These are phyloP conservation scores for Onygenales sp. DNA, from an alignment of 2,329 filamentous ascomycete genomes.

Conservation along the genomic window DNA sequence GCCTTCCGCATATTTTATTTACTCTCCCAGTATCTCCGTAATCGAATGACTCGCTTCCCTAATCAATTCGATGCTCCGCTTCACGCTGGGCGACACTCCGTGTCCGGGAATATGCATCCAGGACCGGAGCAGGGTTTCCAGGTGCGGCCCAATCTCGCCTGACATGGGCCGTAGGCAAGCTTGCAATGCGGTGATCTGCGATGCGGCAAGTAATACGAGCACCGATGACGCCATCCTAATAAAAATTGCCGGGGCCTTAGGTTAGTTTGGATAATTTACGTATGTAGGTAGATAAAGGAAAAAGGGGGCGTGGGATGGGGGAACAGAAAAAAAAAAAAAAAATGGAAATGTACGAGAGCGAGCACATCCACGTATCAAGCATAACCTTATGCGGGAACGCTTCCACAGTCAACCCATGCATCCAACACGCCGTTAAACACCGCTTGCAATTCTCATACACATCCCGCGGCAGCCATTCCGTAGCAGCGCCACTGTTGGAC, in stretches of 20 bases:
- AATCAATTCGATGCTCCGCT: slow-evolving; percentile 41
- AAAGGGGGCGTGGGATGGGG: too few species aligned
- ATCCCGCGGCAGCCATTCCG: slow-evolving; percentile 20
- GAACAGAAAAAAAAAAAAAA: too few species aligned
- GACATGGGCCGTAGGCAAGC: slow-evolving; percentile 30
- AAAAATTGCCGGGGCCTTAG: too few species aligned
- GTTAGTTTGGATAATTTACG: too few species aligned
- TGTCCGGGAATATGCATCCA: slow-evolving; percentile 36
- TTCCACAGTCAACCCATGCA: slow-evolving; percentile 41
- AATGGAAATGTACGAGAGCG: slow-evolving; percentile 36
- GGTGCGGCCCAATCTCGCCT: slow-evolving; percentile 32
- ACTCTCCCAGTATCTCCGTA: too few species aligned
- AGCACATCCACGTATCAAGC: slow-evolving; percentile 48
- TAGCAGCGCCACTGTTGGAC: slow-evolving; percentile 23
- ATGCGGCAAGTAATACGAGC: slow-evolving; percentile 40
- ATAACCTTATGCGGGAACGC: slow-evolving; percentile 43
- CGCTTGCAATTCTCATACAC: slow-evolving; percentile 35
- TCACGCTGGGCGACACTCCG: slow-evolving; percentile 36
- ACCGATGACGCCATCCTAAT: slow-evolving; percentile 40
- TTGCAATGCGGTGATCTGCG: slow-evolving; percentile 29
- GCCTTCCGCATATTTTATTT: too few species aligned
- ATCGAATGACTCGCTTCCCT: slow-evolving; percentile 24
- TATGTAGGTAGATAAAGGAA: too few species aligned
- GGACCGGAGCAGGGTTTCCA: slow-evolving; percentile 29
- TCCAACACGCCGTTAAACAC: slow-evolving; percentile 39